Evolutionary conservation across 2,329 filamentous ascomycete species (phyloP), one percentile per base, ranked within the genome.

Genomic region (Exophiala dermatitidis): DNA sequence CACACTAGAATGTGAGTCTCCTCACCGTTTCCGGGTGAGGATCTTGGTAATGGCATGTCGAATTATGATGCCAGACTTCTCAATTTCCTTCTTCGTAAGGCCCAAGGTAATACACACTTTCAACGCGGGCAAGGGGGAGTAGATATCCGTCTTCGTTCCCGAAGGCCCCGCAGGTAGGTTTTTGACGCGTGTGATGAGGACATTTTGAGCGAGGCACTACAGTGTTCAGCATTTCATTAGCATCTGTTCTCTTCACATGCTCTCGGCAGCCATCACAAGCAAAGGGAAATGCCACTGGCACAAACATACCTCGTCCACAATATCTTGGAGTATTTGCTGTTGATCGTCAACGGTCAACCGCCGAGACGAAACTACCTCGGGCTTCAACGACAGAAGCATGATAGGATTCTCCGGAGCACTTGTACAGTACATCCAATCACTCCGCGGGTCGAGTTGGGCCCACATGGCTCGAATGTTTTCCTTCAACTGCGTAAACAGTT

Each of bases 11-110:
- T 8, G n/a, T n/a, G 5, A 29, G 31, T 28, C n/a, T 36, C 8
- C n/a, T 59, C 64, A 75, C 61, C 71, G 77, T 66, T 71, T 72
- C 64, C 72, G 72, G 63, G 76, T 79, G 78, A 98, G 83, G 57
- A 97, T 83, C 73, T 95, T 96, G 48, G 90, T 95, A 61, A 97
- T 88, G 9, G 93, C 91, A 72, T 96, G 90, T 56, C 91, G 79
- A 62, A 98, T 90, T 6, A 81, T 84, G 5, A 85, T 83, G 9
- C 90, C 93, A 0, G 93, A 89, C 75, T 94, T 95, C 73, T 98
- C 94, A 50, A 90, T 86, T 69, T 98, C 93, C 74, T 95, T 96
- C 76, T 87, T 94, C 28, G 87, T 86, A 58, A 98, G 74, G 1
- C 87, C 93, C 3, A 82, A 87, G 0, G 90, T 95, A 50, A 96